Conservation (phyloP, 2,329 filamentous ascomycete genomes). For the Ceratocystis albifundus region DNA sequence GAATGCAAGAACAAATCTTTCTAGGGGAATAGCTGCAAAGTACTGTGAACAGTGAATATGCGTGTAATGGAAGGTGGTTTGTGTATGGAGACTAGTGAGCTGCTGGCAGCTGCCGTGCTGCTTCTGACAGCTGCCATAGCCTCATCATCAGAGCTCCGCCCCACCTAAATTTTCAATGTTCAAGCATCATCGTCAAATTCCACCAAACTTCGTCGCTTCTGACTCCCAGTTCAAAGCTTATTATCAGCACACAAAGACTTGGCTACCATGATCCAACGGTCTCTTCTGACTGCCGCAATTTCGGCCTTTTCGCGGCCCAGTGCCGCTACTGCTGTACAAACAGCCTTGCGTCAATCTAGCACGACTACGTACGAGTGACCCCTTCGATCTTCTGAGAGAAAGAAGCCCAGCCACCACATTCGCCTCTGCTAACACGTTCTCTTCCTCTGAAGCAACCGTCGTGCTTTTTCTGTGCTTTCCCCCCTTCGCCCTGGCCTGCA, state of each 20-base stretch:
- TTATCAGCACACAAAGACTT: background rate
- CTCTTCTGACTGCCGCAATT: conserved; percentile 15
- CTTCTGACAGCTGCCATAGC: conserved; percentile 13
- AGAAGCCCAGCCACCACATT: background rate
- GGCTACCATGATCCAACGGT: conserved; percentile 17
- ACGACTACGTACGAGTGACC: conserved; percentile 16
- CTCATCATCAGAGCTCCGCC: conserved; percentile 1
- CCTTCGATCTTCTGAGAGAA: background rate
- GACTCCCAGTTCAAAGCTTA: background rate
- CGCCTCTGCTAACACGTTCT: background rate
- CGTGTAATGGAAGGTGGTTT: background rate
- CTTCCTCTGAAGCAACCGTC: background rate
- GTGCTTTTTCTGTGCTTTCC: conserved; percentile 20
- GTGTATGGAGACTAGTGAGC: background rate
- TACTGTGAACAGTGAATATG: background rate
- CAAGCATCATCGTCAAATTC: background rate
- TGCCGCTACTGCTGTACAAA: conserved; percentile 6
- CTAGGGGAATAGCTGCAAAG: background rate
- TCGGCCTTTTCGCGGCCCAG: conserved; percentile 10
- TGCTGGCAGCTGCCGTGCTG: background rate
- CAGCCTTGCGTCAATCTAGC: conserved; percentile 16
- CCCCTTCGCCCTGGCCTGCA: conserved; percentile 19
- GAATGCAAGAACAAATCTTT: background rate
- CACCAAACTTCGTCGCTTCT: background rate
- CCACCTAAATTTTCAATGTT: conserved; percentile 20